Base-by-base conservation (phyloP, 768 basidiomycete species). In the Zangia roseola region DNA sequence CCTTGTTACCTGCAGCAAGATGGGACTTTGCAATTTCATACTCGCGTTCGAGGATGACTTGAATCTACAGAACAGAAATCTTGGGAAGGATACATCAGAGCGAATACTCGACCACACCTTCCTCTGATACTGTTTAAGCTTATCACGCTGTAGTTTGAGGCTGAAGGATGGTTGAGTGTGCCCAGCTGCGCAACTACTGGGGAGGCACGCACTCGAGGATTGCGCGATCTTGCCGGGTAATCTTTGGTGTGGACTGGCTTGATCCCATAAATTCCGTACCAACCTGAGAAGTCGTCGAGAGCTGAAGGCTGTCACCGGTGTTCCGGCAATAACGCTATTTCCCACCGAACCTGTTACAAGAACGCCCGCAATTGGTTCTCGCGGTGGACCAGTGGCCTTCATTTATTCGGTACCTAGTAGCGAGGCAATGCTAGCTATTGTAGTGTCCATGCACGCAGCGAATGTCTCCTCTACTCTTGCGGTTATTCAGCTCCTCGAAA, bases 91-190 rank as follows among this genome's bases (percentile, higher is more conserved):
- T 31, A 25, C 10, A 35, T 19, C 34, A 39, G 14, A 21, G 49
- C 19, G 42, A 24, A 35, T 25, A 19, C 28, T 21, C 20, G 16
- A 37, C 39, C 76, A 24, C 49, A 91, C 95, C 80, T 87, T 87
- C 75, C 85, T 91, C 79, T 95, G 97, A 63, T 98, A 99, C 66
- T 94, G 91, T 66, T 81, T 88, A 53, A 99, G 72, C 68, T 94
- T 97, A 71, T 99, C 97, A 28, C 97, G 80, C 68, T 99, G 97
- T 39, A 97, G 69, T 71, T 99, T 98, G 57, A 99, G 79, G 65
- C 95, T 97, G 67, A 25, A 63, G 43, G 45, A 16, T 23, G 16
- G 53, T 52, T 59, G 56, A 59, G 43, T 45, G 23, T 65, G 45
- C 55, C 51, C 53, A 53, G 40, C 43, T 45, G 10, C 31, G 57